Evolutionary conservation across 169 alveolate species (phyloP).

Genomic region (Sarcocystis neurona): DNA sequence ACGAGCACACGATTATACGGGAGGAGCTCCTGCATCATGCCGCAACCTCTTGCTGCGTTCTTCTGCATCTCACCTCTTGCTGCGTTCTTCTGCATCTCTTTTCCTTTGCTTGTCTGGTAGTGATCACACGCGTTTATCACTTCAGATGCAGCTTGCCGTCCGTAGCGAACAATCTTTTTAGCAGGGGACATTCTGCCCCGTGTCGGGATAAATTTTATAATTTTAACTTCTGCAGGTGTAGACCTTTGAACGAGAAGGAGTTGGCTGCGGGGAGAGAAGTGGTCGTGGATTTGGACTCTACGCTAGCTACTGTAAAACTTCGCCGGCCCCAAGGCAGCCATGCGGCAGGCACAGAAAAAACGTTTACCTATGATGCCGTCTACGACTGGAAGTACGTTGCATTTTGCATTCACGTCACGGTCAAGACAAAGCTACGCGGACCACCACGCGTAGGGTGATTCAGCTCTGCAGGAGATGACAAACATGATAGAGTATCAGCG

Average conservation of each 20-base stretch:
- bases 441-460: not conserved
- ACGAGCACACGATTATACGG: too few relatives aligned
- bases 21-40: too few relatives aligned
- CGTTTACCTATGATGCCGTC: constrained; percentile 69
- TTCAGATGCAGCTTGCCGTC: not conserved
- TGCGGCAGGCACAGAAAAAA: constrained; percentile 29
- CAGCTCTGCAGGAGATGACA: too few relatives aligned
- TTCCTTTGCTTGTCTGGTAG: not conserved
- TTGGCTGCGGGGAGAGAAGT: constrained; percentile 70
- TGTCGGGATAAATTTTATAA: too few relatives aligned
- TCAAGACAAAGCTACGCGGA: not conserved
- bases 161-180: too few relatives aligned
- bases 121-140: not conserved
- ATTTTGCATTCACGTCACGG: not conserved
- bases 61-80: too few relatives aligned
- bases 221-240: constrained; percentile 68
- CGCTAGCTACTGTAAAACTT: constrained; percentile 49
- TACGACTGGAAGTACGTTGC: constrained; percentile 48
- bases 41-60: too few relatives aligned
- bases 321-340: constrained; percentile 47
- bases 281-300: constrained; percentile 73
- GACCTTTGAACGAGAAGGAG: constrained; percentile 80
- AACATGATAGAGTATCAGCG: not conserved
- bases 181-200: too few relatives aligned
- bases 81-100: not conserved